These are phyloP conservation scores for Luffa aegyptiaca DNA, from an alignment of 306 rosid genomes.

Conservation along the genomic window DNA sequence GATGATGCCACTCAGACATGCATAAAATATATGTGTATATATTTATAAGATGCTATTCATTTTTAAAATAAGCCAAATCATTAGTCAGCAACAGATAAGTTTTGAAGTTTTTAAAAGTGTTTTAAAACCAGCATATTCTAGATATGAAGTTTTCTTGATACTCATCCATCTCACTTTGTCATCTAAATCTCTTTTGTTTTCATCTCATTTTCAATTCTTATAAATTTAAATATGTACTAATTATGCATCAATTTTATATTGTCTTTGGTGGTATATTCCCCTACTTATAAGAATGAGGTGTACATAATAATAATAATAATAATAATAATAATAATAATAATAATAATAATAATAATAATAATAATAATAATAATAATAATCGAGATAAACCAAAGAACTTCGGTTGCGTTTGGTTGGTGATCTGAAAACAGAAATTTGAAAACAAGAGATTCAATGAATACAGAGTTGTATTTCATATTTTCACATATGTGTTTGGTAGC, in stretches of 20 bases:
- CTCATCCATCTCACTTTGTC: neutral
- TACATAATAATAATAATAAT: neutral
- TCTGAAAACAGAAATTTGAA: no score
- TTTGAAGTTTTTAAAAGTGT: no score
- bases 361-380: no score
- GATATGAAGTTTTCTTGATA: no score
- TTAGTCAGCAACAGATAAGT: neutral
- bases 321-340: no score
- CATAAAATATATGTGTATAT: neutral
- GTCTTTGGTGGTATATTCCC: neutral
- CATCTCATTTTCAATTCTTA: neutral
- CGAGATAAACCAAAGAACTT: no score
- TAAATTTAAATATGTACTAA: neutral
- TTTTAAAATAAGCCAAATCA: neutral
- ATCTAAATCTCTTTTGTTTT: neutral
- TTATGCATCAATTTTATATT: neutral
- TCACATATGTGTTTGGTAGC: no score
- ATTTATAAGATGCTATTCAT: neutral
- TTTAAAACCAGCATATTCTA: neutral
- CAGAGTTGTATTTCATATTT: no score
- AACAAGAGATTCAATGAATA: no score
- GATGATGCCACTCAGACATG: neutral
- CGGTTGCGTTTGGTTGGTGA: no score
- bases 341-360: no score
- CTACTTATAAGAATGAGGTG: neutral